phyloP scores from a whole-genome alignment of 148 eudicot genomes.

The Salicornia ramosissima region DNA sequence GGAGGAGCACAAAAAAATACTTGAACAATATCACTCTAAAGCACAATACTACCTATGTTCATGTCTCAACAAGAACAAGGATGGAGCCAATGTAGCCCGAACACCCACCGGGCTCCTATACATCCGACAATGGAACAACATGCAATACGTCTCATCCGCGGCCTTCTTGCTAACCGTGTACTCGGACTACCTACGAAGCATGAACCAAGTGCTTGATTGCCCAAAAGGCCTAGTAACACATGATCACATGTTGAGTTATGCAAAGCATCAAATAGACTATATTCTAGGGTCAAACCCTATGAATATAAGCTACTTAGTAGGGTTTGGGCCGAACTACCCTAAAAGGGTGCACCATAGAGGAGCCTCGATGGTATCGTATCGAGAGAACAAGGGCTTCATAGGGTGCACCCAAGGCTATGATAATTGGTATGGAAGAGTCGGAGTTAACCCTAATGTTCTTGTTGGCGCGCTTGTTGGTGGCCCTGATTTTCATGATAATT shows the following conservation, averaged over 20 bases:
- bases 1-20: constrained; percentile 32
- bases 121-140: constrained; percentile 87
- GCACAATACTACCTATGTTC: constrained; percentile 71
- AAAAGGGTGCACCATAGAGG: constrained; percentile 79
- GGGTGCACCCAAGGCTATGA: constrained; percentile 96
- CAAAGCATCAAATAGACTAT: constrained; percentile 67
- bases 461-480: constrained; percentile 89
- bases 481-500: constrained; percentile 53
- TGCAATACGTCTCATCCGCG: constrained; percentile 83
- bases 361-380: constrained; percentile 67
- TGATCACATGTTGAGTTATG: constrained; percentile 39
- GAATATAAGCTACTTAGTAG: constrained; percentile 76
- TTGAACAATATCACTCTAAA: constrained; percentile 46
- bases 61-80: constrained; percentile 55
- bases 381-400: constrained; percentile 62
- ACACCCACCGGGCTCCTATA: constrained; percentile 79
- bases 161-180: constrained; percentile 51
- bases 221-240: constrained; percentile 32
- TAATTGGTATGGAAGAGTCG: constrained; percentile 50
- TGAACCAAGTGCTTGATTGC: constrained; percentile 40
- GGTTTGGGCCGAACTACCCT: constrained; percentile 58
- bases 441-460: constrained; percentile 62
- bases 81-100: constrained; percentile 47
- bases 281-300: constrained; percentile 77
- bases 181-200: constrained; percentile 44